Evolutionary conservation across 345 rosid genomes (phyloP), one percentile per base, ranked within the genome.

Genomic region (Melaleuca alternifolia): DNA sequence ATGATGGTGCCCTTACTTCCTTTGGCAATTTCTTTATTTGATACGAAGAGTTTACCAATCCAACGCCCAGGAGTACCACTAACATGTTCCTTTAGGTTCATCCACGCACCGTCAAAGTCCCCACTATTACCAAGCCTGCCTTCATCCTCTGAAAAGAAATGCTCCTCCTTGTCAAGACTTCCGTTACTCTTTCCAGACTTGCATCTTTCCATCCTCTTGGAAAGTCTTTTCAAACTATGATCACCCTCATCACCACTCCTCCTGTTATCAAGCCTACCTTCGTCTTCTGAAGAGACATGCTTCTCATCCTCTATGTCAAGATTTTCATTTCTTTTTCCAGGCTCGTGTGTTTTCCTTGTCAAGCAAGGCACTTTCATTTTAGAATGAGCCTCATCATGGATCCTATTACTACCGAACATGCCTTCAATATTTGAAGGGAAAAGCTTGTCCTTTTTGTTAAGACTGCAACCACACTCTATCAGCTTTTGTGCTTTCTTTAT

Each of bases 1-100:
- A 94, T 94, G 83, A 96, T 86, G 1, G 99, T 95, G 13, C 99
- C 99, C 30, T 95, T 94, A 89, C 99, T 95, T 91, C 99, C 99
- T 88, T 94, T 96, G 52, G 98, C 98, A 86, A 96, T 96, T 92
- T 95, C 99, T 86, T 50, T 87, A 90, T 87, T 91, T 50, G 97
- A 94, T 51, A 94, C 93, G 85, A 91, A 87, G 88, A 96, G 86
- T 91, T 97, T 95, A 53, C 99, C 97, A 65, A 94, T 92, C 87
- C 87, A 91, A 86, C 92, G 88, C 41, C 98, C 99, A 83, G 88
- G 86, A 65, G 86, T 61, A n/a, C 87, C 91, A 91, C 91, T 89
- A 86, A 86, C 93, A 59, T 14, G 65, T 57, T 57, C 26, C 30
- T 57, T 28, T 26, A 77, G 87, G 59, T 28, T 88, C 90, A 92